Base-by-base conservation (phyloP, 345 rosid genomes). In the rapeseed (Brassica napus) region DNA sequence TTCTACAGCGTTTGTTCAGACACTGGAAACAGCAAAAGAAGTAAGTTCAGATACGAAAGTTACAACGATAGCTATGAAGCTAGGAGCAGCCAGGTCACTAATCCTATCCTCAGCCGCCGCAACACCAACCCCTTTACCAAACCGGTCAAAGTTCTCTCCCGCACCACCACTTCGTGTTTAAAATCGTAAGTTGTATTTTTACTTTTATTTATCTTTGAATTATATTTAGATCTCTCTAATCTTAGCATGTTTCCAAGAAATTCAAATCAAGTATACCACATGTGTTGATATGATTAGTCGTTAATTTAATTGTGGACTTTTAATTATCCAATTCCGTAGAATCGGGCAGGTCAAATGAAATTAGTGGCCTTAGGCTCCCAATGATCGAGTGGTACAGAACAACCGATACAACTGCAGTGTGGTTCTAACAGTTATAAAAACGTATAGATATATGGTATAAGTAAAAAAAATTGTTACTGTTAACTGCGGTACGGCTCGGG, bases 91-190 rank as follows among this genome's bases (percentile, higher is more conserved):
- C 73, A 31, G 0, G 63, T 67, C 69, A 79, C n/a, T 10, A 59
- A 44, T n/a, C 59, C 6, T 65, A 78, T 72, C 73, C 67, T 14
- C 37, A 72, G 77, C 77, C 52, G 72, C 14, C 81, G 28, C 26
- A 39, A 4, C 52, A 78, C 37, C 81, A 78, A 65, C 30, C 39
- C 30, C 31, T 44, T 44, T 4, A 21, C 72, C 42, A 31, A 66
- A 30, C 15, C 18, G 69, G 77, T 79, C 73, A 79, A 79, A 2
- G 6, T 73, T 44, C 32, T 66, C 77, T 8, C 55, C 42, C 69
- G 57, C 24, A 60, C 63, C 55, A 66, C 68, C 55, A 57, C 39
- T 14, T 18, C 14, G 16, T 65, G 68, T 65, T 65, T 67, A 1
- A 28, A 37, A 37, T 8, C 65, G 81, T 65, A 65, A 37, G 67